A percentile compares a stretch with the other conserved stretches of the same genome.
Conservation (phyloP, 495 filamentous ascomycete species). For the Penicillium psychrofluorescens region DNA sequence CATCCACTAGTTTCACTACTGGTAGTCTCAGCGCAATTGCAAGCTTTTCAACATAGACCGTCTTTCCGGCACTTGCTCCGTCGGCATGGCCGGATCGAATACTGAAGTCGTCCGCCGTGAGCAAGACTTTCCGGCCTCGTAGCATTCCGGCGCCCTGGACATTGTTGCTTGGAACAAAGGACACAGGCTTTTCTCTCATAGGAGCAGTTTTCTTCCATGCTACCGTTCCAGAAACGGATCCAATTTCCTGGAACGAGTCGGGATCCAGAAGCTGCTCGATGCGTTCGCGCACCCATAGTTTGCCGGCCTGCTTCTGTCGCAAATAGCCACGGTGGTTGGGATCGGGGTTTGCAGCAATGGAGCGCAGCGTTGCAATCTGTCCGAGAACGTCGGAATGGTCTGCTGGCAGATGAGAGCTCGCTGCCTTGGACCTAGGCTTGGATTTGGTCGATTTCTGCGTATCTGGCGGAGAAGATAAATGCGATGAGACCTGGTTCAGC, state of each 20-base stretch:
- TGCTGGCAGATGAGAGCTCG: constrained; percentile 35
- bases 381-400: constrained; percentile 55
- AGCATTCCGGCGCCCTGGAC: constrained; percentile 43
- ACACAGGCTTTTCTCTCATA: constrained; percentile 40
- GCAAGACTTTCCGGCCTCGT: constrained; percentile 44
- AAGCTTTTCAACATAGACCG: constrained; percentile 51
- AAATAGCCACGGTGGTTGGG: constrained; percentile 46
- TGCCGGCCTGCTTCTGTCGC: constrained; percentile 55
- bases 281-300: constrained; percentile 58
- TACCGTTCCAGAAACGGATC: constrained; percentile 52
- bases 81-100: constrained; percentile 57
- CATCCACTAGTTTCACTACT: constrained; percentile 57
- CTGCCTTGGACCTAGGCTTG: constrained; percentile 13
- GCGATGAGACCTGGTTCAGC: constrained; percentile 30
- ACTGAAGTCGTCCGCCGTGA: constrained; percentile 59
- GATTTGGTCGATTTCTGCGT: constrained; percentile 3
- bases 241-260: constrained; percentile 48
- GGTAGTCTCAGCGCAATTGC: constrained; percentile 45
- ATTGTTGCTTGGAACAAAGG: constrained; percentile 49
- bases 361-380: constrained; percentile 41
- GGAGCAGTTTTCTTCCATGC: constrained; percentile 44
- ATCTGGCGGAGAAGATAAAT: constrained; percentile 14
- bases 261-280: constrained; percentile 48
- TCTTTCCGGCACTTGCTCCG: constrained; percentile 50
- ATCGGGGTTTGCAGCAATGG: constrained; percentile 47